A percentile compares a stretch with the other conserved stretches of the same genome.
phyloP scores from a whole-genome alignment of 352 stramenopile species.

The Globisporangium sylvaticum region DNA sequence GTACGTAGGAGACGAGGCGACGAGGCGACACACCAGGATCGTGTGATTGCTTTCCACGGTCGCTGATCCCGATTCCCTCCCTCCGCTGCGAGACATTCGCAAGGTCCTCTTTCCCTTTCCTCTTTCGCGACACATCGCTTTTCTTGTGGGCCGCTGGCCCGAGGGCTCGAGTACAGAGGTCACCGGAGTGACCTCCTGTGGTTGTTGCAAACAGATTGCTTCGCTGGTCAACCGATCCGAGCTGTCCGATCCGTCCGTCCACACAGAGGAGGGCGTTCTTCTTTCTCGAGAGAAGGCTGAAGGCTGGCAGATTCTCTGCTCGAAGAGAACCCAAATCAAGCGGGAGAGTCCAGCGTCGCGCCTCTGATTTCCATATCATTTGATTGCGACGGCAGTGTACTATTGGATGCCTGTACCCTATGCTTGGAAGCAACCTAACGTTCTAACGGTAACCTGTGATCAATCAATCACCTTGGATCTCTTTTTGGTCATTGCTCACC shows the following conservation, averaged over 20 bases:
- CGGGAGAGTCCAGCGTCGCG: not conserved
- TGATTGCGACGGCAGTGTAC: not conserved
- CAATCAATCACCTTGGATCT: not conserved
- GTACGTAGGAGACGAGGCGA: not conserved
- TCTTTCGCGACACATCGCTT: not conserved
- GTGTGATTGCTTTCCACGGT: not conserved
- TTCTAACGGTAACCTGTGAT: not conserved
- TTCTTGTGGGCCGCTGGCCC: too few species aligned
- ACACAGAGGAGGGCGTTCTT: not conserved
- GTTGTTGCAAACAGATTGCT: not conserved
- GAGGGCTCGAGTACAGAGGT: too few species aligned
- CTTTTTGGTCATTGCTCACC: not conserved
- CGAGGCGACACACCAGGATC: not conserved
- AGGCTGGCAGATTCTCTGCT: not conserved
- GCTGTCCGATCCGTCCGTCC: not conserved
- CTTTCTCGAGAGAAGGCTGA: not conserved
- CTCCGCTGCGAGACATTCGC: not conserved
- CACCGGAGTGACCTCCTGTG: not conserved
- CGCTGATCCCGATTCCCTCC: not conserved
- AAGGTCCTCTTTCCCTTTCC: not conserved
- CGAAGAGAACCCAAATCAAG: not conserved
- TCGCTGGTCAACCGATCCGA: not conserved
- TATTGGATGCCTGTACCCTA: too few species aligned
- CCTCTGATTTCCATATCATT: not conserved
- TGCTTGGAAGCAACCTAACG: too few species aligned